A percentile compares a stretch with the other conserved stretches of the same genome.
Conservation (phyloP, 768 basidiomycete genomes). For the Lactarius evosmus region DNA sequence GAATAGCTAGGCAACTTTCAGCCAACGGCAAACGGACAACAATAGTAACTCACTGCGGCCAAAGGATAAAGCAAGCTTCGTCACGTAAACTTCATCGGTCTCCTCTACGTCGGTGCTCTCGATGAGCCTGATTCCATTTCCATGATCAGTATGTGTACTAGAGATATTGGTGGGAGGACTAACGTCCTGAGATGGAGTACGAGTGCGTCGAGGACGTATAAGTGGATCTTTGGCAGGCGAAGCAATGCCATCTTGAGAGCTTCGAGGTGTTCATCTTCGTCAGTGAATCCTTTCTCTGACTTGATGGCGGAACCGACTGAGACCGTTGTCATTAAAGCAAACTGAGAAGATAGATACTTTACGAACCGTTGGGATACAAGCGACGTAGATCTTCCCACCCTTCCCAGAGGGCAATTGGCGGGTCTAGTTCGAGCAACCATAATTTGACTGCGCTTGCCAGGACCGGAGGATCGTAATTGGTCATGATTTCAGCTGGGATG, state of each 20-base stretch:
- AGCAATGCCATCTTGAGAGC: slow-evolving; percentile 61
- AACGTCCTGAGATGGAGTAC: slow-evolving; percentile 73
- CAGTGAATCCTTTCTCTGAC: slow-evolving; percentile 49
- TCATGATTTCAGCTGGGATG: slow-evolving; percentile 53
- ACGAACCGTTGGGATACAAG: slow-evolving; percentile 69
- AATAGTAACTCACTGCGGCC: slow-evolving; percentile 65
- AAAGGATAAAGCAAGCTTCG: slow-evolving; percentile 84
- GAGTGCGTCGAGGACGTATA: slow-evolving; percentile 75
- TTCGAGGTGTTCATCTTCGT: slow-evolving; percentile 55
- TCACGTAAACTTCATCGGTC: slow-evolving; percentile 71
- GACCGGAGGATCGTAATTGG: slow-evolving; percentile 80
- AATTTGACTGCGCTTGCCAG: slow-evolving; percentile 83
- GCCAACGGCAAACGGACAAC: neutral
- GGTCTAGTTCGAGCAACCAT: slow-evolving; percentile 89
- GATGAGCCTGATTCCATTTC: slow-evolving; percentile 51
- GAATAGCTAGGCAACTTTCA: slow-evolving; percentile 50
- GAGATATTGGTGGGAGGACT: neutral
- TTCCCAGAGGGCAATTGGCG: slow-evolving; percentile 81
- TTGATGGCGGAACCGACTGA: slow-evolving; percentile 54
- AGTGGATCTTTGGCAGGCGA: slow-evolving; percentile 71
- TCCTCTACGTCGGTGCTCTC: slow-evolving; percentile 68
- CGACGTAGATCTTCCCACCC: slow-evolving; percentile 89
- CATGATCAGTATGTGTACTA: slow-evolving; percentile 10
- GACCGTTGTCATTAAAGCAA: slow-evolving; percentile 10
- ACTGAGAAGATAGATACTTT: neutral